Evolutionary conservation across 1,139 yeast genomes (phyloP), one percentile per base, ranked within the genome.

Genomic region (Pichia sp.): DNA sequence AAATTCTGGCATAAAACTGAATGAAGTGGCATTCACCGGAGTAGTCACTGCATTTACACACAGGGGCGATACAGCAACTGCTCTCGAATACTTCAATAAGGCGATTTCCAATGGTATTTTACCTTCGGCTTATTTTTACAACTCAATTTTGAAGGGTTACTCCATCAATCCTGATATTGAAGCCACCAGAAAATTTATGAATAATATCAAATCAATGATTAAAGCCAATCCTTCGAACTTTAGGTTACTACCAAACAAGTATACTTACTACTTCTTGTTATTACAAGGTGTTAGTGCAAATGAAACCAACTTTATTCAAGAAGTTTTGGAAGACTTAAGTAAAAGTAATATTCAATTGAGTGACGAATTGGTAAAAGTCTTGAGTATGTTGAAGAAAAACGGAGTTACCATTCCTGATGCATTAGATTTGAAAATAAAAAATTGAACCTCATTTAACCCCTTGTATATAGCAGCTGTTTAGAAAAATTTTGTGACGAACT

Each of bases 21-120:
- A 54, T 56, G 60, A 49, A 15, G 61, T 61, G 28, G 64, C 80
- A 11, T 69, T 75, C 53, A 71, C 82, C 12, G 63, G 83, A 1
- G 68, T 83, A 64, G 67, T 83, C 44, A 68, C 71, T 40, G 77
- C 74, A 26, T 86, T 80, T 58, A 60, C 79, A 41, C 62, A 64
- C 26, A 53, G 56, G 38, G 85, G 85, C 6, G 68, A 69, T 34
- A 50, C 69, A 20, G 61, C 57, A 2, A 59, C 59, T 10, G 91
- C 84, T 0, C 65, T 71, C 48, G 52, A 55, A 5, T 62, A 72
- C 40, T 79, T 81, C 55, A 59, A 66, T 14, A 62, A 66, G 45
- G 72, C 72, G 52, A 55, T 69, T 33, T 52, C 59, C 38, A 52
- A 56, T 38, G 72, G 71, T 8, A 51, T 64, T 33, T 49, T 54